A percentile compares a stretch with the other conserved stretches of the same genome.
phyloP scores from a whole-genome alignment of 192 early-diverging fungal species.

The Umbelopsis sp. region DNA sequence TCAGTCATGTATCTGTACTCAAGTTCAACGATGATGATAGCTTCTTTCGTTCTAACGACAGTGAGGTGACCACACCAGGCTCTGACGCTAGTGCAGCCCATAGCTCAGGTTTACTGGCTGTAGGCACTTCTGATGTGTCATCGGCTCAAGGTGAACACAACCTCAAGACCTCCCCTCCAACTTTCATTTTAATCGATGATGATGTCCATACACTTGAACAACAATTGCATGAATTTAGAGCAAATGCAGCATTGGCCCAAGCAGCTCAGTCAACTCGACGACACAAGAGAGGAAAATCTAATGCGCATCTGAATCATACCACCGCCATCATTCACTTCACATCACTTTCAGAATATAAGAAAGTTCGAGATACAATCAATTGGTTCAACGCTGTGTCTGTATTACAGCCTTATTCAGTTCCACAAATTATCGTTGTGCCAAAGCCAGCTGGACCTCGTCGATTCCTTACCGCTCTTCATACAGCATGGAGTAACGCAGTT shows the following conservation, averaged over 20 bases:
- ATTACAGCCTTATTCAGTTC: constrained; percentile 29
- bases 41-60: background rate
- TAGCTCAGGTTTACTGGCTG: background rate
- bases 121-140: constrained; percentile 8
- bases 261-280: constrained; percentile 14
- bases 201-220: constrained; percentile 50
- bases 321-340: constrained; percentile 62
- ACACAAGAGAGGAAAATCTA: constrained; percentile 19
- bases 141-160: constrained; percentile 40
- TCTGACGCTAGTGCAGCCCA: constrained; percentile 5
- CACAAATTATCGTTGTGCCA: constrained; percentile 59
- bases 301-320: constrained; percentile 24
- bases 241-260: constrained; percentile 16
- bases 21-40: background rate
- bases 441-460: constrained; percentile 65
- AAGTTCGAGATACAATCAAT: constrained; percentile 50
- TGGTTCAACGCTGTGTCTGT: constrained; percentile 24
- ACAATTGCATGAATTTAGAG: constrained; percentile 43
- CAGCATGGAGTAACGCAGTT: constrained; percentile 51
- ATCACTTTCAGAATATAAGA: constrained; percentile 53
- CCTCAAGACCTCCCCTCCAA: constrained; percentile 33
- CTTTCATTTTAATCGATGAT: constrained; percentile 63
- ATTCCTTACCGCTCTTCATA: constrained; percentile 59
- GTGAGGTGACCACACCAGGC: constrained; percentile 10
- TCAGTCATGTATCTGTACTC: constrained; percentile 43